Base-by-base conservation (phyloP, 1,139 yeast species). In the Geotrichum cucujoidarum region DNA sequence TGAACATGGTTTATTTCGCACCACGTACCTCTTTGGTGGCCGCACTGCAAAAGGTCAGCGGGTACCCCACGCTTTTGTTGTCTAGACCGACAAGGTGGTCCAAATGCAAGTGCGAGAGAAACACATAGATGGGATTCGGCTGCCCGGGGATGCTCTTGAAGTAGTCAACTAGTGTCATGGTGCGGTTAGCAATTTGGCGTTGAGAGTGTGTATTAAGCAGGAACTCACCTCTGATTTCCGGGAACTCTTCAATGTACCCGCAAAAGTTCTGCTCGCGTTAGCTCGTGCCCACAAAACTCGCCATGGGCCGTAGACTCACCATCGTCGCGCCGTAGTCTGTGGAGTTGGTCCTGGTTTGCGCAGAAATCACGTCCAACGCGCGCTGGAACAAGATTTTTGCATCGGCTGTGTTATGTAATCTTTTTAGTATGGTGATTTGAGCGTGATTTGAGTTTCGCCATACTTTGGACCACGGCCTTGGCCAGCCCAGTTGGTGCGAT, bases 21-120 rank as follows among this genome's bases (percentile, higher is more conserved):
- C 16, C 48, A 40, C 57, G 43, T 41, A 57, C 60, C 32, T 57
- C 60, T 52, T 69, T 71, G 0, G 86, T 80, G 4, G 71, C 65
- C 2, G 80, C 70, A 60, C 84, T 78, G 57, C 76, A 77, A 3
- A 80, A 72, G 5, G 51, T 49, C 1, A 69, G 67, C 16, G 38
- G 25, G 1, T 75, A 73, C 17, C 64, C 54, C 55, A 75, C 77
- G 4, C 65, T 56, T 35, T 58, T 60, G 34, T 68, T 63, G 2
- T 68, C 68, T 24, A 81, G 61, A 0, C 86, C 86, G 1, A 56
- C 61, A 37, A 78, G 59, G 59, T 80, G 86, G 55, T 81, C 87
- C 1, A 73, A 60, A 57, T 81, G 86, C 47, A 71, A 68, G 57
- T 81, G 86, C 1, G 83, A 72, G 11, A 81, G 67, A 3, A 81